phyloP scores from a whole-genome alignment of 2,329 filamentous ascomycete genomes.

The Lachnellula cervina region DNA sequence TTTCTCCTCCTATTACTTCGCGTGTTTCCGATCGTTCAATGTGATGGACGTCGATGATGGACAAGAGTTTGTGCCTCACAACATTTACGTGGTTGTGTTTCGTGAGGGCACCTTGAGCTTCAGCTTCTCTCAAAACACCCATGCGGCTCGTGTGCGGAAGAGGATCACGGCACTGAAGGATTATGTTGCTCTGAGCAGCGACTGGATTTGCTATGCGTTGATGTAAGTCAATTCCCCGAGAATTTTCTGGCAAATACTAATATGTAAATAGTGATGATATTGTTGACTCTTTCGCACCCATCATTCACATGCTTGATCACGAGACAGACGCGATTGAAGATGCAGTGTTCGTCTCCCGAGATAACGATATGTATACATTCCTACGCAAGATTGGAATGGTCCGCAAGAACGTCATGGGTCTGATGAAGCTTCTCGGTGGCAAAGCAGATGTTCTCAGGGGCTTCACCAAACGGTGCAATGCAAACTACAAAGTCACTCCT shows the following conservation, averaged over 20 bases:
- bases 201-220: slow-evolving; percentile 98
- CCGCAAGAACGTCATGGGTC: slow-evolving; percentile 89
- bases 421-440: slow-evolving; percentile 88
- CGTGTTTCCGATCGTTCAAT: slow-evolving; percentile 92
- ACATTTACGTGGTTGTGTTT: slow-evolving; percentile 96
- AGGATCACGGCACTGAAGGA: slow-evolving; percentile 91
- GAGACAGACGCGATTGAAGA: slow-evolving; percentile 94
- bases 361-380: slow-evolving; percentile 84
- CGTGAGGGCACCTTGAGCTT: slow-evolving; percentile 93
- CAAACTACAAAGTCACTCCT: slow-evolving; percentile 91
- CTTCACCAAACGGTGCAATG: slow-evolving; percentile 98
- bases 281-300: slow-evolving; percentile 89
- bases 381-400: slow-evolving; percentile 83
- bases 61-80: slow-evolving; percentile 87
- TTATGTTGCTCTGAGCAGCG: slow-evolving; percentile 88
- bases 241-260: slow-evolving; percentile 4
- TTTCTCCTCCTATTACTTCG: slow-evolving; percentile 96
- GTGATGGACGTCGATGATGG: slow-evolving; percentile 70
- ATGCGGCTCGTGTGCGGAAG: slow-evolving; percentile 83
- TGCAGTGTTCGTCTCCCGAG: slow-evolving; percentile 85
- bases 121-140: slow-evolving; percentile 81
- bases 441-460: slow-evolving; percentile 98
- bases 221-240: slow-evolving; percentile 58
- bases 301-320: slow-evolving; percentile 79
- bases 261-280: slow-evolving; percentile 71